These are phyloP conservation scores for Arabidopsis hybrid DNA, from an alignment of 441 rosid species.

Conservation along the genomic window DNA sequence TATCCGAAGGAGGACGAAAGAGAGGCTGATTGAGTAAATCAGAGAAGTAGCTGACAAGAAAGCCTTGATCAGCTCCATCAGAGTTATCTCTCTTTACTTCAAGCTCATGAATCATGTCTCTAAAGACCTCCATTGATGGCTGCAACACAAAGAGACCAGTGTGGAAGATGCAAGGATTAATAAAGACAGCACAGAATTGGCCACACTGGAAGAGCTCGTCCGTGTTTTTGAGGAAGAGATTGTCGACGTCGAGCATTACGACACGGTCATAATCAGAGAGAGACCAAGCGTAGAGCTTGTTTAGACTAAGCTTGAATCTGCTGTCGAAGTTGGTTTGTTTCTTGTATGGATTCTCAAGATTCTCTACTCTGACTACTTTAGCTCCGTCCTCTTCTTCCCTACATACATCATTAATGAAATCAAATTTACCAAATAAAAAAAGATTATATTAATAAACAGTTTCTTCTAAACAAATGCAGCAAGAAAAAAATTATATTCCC, in stretches of 20 bases:
- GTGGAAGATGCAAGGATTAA: conserved; percentile 97
- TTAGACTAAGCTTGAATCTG: conserved; percentile 86
- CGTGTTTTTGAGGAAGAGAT: conserved; percentile 77
- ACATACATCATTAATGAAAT: conserved; percentile 9
- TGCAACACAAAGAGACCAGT: conserved; percentile 93
- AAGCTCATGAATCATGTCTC: conserved; percentile 79
- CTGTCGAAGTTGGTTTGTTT: conserved; percentile 58
- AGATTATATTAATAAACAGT: no score
- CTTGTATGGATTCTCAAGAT: conserved; percentile 87
- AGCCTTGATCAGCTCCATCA: conserved; percentile 98
- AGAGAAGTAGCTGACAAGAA: conserved; percentile 84
- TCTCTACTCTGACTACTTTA: conserved; percentile 80
- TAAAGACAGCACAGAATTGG: conserved; percentile 93
- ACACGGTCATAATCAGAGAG: conserved; percentile 83
- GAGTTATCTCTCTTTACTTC: conserved; percentile 64
- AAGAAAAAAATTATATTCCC: neutral
- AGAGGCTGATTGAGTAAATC: conserved; percentile 80
- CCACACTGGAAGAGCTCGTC: conserved; percentile 97
- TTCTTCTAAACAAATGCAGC: neutral
- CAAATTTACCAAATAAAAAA: no score
- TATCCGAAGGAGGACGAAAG: conserved; percentile 63
- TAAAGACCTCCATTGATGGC: conserved; percentile 75
- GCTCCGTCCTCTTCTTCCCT: conserved; percentile 90
- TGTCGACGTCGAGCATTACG: conserved; percentile 91
- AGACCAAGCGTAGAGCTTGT: conserved; percentile 94